Conservation (phyloP, 179 eudicot species). For the Patellifolia procumbens region DNA sequence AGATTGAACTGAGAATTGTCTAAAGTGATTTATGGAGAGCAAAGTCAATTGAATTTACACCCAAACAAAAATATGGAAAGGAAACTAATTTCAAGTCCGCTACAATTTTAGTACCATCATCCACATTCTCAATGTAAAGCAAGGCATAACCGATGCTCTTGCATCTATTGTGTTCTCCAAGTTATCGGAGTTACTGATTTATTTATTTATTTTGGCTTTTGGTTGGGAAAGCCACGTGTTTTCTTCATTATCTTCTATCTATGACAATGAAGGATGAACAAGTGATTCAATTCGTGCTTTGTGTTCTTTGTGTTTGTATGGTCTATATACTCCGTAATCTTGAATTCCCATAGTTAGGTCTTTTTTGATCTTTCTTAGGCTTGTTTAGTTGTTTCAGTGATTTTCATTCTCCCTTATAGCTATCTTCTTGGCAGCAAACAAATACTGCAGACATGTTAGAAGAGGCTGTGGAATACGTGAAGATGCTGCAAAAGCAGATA, state of each 20-base stretch:
- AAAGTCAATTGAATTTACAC: too few species aligned
- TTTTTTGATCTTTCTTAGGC: not conserved
- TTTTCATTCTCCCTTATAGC: not conserved
- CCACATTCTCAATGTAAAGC: not conserved
- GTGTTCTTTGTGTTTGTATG: not conserved
- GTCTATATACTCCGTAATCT: not conserved
- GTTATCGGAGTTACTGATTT: not conserved
- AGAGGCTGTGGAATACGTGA: conserved; percentile 90
- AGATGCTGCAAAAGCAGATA: conserved; percentile 70
- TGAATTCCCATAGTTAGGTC: not conserved
- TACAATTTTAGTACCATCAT: not conserved
- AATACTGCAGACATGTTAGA: conserved; percentile 93
- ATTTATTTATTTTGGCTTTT: not conserved
- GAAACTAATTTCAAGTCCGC: not conserved
- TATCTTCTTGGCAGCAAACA: conserved; percentile 65
- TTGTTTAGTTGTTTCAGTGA: not conserved
- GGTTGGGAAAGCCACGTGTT: not conserved
- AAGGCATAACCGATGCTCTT: not conserved
- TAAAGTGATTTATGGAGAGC: not conserved
- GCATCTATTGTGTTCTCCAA: not conserved
- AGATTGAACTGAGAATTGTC: not conserved
- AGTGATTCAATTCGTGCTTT: not conserved
- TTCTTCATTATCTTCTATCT: not conserved
- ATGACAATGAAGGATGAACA: not conserved
- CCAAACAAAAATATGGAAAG: too few species aligned